Conservation (phyloP, 163 green algal genomes). For the Smithsoniella earleae region DNA sequence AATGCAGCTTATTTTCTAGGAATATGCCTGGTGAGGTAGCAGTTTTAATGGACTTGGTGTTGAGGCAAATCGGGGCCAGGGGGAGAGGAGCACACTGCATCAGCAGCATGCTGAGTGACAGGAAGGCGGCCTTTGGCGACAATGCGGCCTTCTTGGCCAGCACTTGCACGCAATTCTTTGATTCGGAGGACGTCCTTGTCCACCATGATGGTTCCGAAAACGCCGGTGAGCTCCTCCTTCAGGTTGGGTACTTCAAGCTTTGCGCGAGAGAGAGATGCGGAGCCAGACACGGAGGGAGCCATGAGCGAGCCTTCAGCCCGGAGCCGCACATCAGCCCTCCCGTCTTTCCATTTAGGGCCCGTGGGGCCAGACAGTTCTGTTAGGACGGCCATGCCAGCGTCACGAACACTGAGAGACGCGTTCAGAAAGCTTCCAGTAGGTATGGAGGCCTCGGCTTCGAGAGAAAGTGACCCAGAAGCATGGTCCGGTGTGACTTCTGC, state of each 20-base stretch:
- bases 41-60: too few species aligned
- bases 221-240: constrained; percentile 1
- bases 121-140: constrained; percentile 8
- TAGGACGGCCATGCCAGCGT: constrained; percentile 10
- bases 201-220: constrained; percentile 5
- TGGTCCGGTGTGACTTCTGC: neutral
- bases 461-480: constrained; percentile 7
- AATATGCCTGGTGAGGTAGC: too few species aligned
- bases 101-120: neutral
- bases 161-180: constrained; percentile 2
- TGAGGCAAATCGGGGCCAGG: neutral
- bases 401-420: constrained; percentile 2
- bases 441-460: neutral
- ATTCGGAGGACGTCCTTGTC: constrained; percentile 9
- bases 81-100: neutral
- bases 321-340: neutral
- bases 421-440: neutral
- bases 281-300: constrained; percentile 3
- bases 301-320: neutral
- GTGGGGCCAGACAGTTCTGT: neutral
- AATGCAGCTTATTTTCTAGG: too few species aligned
- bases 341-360: neutral
- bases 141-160: neutral
- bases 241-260: neutral
- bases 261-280: neutral